phyloP scores from a whole-genome alignment of 139 green algal genomes.

The Chlorella vulgaris region DNA sequence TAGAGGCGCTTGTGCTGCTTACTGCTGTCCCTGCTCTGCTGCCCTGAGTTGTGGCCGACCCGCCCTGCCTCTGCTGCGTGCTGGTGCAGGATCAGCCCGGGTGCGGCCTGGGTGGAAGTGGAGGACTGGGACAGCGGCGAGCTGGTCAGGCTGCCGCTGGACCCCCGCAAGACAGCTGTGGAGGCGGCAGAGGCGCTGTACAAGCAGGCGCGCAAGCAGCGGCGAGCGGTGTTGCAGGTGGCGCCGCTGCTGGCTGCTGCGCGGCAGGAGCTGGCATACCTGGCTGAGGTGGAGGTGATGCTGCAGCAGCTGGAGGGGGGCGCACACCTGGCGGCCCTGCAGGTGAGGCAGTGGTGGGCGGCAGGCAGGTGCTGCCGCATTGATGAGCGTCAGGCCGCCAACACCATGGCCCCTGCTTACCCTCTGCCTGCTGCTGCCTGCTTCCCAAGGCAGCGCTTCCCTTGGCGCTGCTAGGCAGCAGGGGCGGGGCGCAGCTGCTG shows the following conservation, averaged over 20 bases:
- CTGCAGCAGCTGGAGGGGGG: constrained; percentile 39
- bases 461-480: no score
- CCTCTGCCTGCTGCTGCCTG: no score
- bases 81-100: constrained; percentile 34
- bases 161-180: constrained; percentile 45
- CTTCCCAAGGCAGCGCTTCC: no score
- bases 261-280: constrained; percentile 38
- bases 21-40: not conserved
- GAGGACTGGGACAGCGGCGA: constrained; percentile 85
- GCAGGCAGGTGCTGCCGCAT: constrained; percentile 41
- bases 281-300: constrained; percentile 52
- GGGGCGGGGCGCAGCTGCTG: no score
- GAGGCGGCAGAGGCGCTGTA: constrained; percentile 70
- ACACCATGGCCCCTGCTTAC: no score
- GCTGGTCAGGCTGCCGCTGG: constrained; percentile 60
- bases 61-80: not conserved
- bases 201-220: constrained; percentile 68
- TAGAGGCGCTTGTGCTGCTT: not conserved
- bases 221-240: constrained; percentile 63
- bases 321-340: constrained; percentile 36
- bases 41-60: not conserved
- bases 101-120: constrained; percentile 46
- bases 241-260: constrained; percentile 70
- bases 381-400: no score
- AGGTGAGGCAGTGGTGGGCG: no score